Base-by-base conservation (phyloP, 163 green algal genomes). In the Prototheca cutis region DNA sequence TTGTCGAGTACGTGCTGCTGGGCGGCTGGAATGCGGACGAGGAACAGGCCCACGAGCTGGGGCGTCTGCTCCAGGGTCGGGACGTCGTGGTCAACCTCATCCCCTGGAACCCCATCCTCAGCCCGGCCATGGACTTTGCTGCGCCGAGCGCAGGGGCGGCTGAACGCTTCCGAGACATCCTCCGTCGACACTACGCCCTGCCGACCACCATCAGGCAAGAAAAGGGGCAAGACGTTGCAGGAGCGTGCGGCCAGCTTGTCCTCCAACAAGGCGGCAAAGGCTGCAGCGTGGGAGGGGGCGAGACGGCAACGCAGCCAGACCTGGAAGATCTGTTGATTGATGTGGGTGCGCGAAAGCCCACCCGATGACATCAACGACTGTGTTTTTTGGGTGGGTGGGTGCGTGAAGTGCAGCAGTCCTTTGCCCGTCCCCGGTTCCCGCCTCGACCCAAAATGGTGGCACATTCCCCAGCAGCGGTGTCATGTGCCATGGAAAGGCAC, bases 1-100 rank as follows among this genome's bases (percentile, higher is more conserved):
- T 96, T 63, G 68, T 96, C 10, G 90, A 98, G 79, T 98, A 98
- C 59, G 87, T 97, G 6, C 77, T 97, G 77, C 71, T 97, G 63
- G 66, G 70, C 3, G 83, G 79, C 7, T 83, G 97, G 2, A 98
- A 98, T 60, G 90, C 95, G 68, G 64, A 47, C 4, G 31, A 61
- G 31, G 61, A 82, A 61, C 71, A 90, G 29, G 91, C 90, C 28
- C 74, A 84, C n/a, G 58, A 91, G 74, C 80, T 98, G 47, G 91
- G 86, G 0, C 58, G 61, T 48, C 72, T 98, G 68, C 84, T 97
- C 30, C 21, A 62, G 25, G 59, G 62, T 42, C 48, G 61, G 1
- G 60, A 84, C 48, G 62, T 88, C 27, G 62, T 86, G 45, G 31
- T 94, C 24, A 94, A 94, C 68, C 65, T 94, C 23, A 94, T 94